Evolutionary conservation across 2,329 filamentous ascomycete genomes (phyloP), one percentile per base, ranked within the genome.

Genomic region (Sporothrix brasiliensis): DNA sequence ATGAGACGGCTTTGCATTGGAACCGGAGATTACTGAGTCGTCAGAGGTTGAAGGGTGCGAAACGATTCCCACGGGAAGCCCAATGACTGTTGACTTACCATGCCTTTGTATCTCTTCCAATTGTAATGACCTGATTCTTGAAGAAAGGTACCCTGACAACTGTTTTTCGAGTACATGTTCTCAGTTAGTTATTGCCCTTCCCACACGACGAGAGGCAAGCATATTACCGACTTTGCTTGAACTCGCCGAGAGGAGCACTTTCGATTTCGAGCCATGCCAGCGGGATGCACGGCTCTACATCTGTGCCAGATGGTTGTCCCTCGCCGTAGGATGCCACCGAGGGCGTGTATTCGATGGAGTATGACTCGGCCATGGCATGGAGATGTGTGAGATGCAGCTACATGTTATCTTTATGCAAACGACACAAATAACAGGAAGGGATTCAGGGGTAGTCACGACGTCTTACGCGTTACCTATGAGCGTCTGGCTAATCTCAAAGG

Each of bases 1-100:
- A 82, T 1, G 86, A 88, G 24, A 88, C 80, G 11, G 76, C 72
- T 0, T 75, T 73, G 71, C 81, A 77, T 2, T 80, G 74, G n/a
- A 88, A 80, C 27, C 76, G 74, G 49, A 83, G 76, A 6, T 80
- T 77, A 72, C 81, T 83, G 11, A n/a, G 21, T 11, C 13, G 61
- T 70, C 27, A 72, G 70, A 44, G 34, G 34, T 14, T 10, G 39
- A 13, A 21, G 14, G 19, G 4, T 1, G 16, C 13, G 41, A 53
- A 34, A 39, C 14, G 6, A 24, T n/a, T n/a, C 2, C 73, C 14
- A 2, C 4, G 4, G 16, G 10, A 39, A n/a, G 39, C 7, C 0
- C 39, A 16, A 30, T 30, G 27, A 30, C 27, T 30, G 3, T 39
- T 5, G 47, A 6, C 34, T 24, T 73, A 79, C 78, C 77, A 77